phyloP scores from a whole-genome alignment of 2,329 filamentous ascomycete species.

The Ophiocordyceps robertsii region DNA sequence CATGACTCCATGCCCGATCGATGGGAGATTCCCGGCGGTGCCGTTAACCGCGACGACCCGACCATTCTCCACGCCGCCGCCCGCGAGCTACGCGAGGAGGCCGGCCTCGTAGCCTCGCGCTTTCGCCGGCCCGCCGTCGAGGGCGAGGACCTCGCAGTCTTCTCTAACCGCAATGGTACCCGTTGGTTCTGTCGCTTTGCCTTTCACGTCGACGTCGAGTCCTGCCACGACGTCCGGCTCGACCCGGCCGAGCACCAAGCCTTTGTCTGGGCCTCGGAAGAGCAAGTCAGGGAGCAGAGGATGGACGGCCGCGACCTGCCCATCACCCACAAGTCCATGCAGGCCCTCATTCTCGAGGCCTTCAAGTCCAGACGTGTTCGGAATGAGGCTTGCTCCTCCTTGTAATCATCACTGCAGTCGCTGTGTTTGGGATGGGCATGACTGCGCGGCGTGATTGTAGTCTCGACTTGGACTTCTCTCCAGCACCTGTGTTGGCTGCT shows the following conservation, averaged over 20 bases:
- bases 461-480: no score
- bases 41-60: constrained; percentile 20
- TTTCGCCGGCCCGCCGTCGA: constrained; percentile 7
- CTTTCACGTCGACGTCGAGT: constrained; percentile 9
- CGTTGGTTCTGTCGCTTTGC: background rate
- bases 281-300: constrained; percentile 5
- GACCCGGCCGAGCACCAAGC: constrained; percentile 18
- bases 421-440: no score
- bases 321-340: background rate
- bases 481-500: no score
- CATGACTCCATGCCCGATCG: constrained; percentile 21
- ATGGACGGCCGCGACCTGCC: background rate
- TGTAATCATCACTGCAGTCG: no score
- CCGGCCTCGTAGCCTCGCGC: constrained; percentile 15
- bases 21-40: constrained; percentile 31
- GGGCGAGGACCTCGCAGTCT: background rate
- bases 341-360: background rate
- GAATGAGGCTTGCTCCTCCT: background rate
- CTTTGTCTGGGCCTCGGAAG: constrained; percentile 16
- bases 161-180: background rate
- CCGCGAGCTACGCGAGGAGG: constrained; percentile 29
- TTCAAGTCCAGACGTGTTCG: background rate
- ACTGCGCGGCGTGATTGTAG: no score
- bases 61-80: constrained; percentile 22
- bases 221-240: constrained; percentile 8